Evolutionary conservation across 768 basidiomycete genomes (phyloP).

Genomic region (Rhizopogon vinicolor): DNA sequence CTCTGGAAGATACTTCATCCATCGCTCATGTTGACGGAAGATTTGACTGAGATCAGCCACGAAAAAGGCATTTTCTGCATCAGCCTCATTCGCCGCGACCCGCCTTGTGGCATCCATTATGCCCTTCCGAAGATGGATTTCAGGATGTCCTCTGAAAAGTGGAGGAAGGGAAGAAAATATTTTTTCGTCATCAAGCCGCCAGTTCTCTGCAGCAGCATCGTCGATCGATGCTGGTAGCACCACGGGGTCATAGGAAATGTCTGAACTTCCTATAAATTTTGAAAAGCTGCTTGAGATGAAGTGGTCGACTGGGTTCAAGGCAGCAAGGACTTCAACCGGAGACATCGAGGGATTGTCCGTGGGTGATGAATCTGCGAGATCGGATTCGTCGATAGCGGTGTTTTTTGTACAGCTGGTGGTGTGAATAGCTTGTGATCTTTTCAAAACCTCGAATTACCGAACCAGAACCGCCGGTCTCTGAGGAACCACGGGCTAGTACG

Average conservation of each 20-base stretch:
- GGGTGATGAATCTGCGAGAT: conserved; percentile 7
- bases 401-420: conserved; percentile 7
- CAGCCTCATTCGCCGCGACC: conserved; percentile 48
- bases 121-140: conserved; percentile 72
- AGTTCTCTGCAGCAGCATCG: conserved; percentile 5
- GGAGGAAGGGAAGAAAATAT: conserved; percentile 64
- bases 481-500: conserved; percentile 61
- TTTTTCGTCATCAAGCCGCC: conserved; percentile 32
- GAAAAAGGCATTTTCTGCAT: conserved; percentile 94
- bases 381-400: conserved; percentile 21
- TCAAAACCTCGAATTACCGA: conserved; percentile 55
- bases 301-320: conserved; percentile 22
- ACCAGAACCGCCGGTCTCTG: conserved; percentile 70
- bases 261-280: conserved; percentile 11
- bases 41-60: conserved; percentile 91
- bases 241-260: conserved; percentile 7
- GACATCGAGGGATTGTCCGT: conserved; percentile 44
- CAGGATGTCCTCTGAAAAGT: conserved; percentile 63
- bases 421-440: conserved; percentile 20
- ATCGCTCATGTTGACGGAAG: conserved; percentile 79
- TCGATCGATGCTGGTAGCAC: neutral
- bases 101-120: conserved; percentile 60
- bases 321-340: conserved; percentile 45
- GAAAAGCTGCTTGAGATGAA: conserved; percentile 26
- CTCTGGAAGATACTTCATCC: conserved; percentile 71